Evolutionary conservation across 2,329 filamentous ascomycete species (phyloP), one percentile per base, ranked within the genome.

Genomic region (Fusarium sp.): DNA sequence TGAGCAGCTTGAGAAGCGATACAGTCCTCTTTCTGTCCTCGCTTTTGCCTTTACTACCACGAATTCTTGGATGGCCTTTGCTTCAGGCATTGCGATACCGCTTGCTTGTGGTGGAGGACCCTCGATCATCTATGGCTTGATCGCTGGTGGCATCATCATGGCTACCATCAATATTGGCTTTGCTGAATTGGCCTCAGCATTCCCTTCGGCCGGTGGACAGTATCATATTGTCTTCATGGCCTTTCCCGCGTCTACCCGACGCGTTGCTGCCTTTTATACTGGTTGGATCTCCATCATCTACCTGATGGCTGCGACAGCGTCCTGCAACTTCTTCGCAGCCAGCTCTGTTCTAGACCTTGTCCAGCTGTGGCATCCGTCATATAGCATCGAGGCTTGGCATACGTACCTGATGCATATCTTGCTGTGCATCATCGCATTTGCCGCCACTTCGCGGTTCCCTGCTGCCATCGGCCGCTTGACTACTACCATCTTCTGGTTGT

Each of bases 211-310:
- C 11, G 77, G 77, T 18, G 77, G 77, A 15, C 77, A 78, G 28
- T 78, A 78, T 24, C 77, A 78, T 28, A 78, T 78, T 26, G 76
- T 78, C 13, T 78, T 77, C 57, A 78, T 76, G 74, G 63, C 63
- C 1, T 78, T 78, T 48, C 75, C 77, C 2, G 59, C 72, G 5
- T 70, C 76, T 14, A 76, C 73, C 10, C 73, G 76, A 17, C 76
- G 61, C 18, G 60, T 70, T 26, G 76, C 76, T 7, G 76, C 76
- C 1, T 78, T 78, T 44, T 76, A 77, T 42, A 78, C 76, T 0
- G 76, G 69, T 0, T 78, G 76, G 76, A 70, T 76, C 15, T 66
- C 75, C 9, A 72, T 78, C 24, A 77, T 78, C 39, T 78, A 77
- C 41, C 75, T 78, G 53, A 78, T 78, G 76, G 69, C 76, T 3